These are phyloP conservation scores for Vicia villosa DNA, from an alignment of 306 rosid genomes.

Conservation along the genomic window DNA sequence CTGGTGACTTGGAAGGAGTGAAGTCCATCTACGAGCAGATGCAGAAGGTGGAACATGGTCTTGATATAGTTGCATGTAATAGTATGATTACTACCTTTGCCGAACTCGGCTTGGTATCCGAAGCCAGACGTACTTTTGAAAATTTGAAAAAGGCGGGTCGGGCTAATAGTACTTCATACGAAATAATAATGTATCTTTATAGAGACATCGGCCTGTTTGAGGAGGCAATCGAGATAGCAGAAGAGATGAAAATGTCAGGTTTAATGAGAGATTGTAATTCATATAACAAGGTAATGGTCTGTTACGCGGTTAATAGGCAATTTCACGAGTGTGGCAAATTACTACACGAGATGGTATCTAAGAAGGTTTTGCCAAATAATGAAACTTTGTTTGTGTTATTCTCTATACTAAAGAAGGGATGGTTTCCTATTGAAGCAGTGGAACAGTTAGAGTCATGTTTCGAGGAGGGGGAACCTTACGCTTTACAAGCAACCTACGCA, in stretches of 20 bases:
- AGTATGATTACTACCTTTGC: conserved; percentile 76
- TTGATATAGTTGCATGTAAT: conserved; percentile 71
- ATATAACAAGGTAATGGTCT: conserved; percentile 68
- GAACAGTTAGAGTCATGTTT: conserved; percentile 76
- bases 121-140: conserved; percentile 70
- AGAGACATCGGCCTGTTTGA: conserved; percentile 68
- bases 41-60: conserved; percentile 64
- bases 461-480: conserved; percentile 70
- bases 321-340: conserved; percentile 74
- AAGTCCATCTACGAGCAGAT: conserved; percentile 56
- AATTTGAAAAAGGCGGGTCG: conserved; percentile 57
- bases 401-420: conserved; percentile 73
- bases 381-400: conserved; percentile 68
- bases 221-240: conserved; percentile 78
- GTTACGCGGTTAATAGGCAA: conserved; percentile 66
- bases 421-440: conserved; percentile 67
- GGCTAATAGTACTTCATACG: conserved; percentile 68
- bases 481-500: conserved; percentile 64
- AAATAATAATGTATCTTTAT: conserved; percentile 76
- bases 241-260: conserved; percentile 79
- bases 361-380: conserved; percentile 67
- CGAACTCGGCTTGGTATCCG: conserved; percentile 74
- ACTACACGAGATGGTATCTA: conserved; percentile 72
- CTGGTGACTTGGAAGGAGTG: conserved; percentile 68
- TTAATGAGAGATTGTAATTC: conserved; percentile 73